Percentiles rank a stretch among this genome's conserved stretches.
phyloP scores from a whole-genome alignment of 192 early-diverging fungal genomes.

The Coemansia sp. region DNA sequence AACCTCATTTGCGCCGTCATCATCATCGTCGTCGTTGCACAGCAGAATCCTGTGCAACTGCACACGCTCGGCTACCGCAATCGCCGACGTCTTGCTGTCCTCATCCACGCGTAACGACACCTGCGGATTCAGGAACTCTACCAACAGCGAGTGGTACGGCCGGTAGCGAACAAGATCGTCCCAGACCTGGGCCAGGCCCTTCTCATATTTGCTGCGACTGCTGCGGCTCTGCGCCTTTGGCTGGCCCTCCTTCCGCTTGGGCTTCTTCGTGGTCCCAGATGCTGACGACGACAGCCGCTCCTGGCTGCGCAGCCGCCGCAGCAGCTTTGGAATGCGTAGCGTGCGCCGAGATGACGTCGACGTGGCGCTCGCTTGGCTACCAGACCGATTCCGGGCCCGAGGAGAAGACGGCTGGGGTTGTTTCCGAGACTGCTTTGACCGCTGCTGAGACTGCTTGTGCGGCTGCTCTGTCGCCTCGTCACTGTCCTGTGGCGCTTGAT shows the following conservation, averaged over 20 bases:
- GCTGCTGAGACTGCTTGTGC: background rate
- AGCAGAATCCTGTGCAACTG: slow-evolving; percentile 45
- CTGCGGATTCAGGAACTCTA: slow-evolving; percentile 57
- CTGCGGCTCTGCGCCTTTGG: background rate
- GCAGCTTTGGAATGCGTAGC: slow-evolving; percentile 26
- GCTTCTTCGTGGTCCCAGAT: background rate
- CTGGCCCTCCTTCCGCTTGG: background rate
- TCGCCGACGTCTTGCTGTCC: slow-evolving; percentile 36
- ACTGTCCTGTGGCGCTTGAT: background rate
- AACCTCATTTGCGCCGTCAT: background rate
- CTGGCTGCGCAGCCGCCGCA: slow-evolving; percentile 34
- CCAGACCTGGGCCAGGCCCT: slow-evolving; percentile 40
- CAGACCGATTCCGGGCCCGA: slow-evolving; percentile 3
- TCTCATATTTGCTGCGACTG: slow-evolving; percentile 42
- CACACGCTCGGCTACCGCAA: slow-evolving; percentile 46
- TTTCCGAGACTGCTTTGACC: background rate
- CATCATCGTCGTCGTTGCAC: slow-evolving; percentile 25
- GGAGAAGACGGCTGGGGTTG: background rate
- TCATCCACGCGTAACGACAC: slow-evolving; percentile 53
- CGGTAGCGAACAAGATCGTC: slow-evolving; percentile 48
- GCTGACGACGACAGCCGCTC: slow-evolving; percentile 12
- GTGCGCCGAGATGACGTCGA: slow-evolving; percentile 31
- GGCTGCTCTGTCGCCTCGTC: background rate
- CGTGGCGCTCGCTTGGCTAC: slow-evolving; percentile 21
- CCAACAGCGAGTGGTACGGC: slow-evolving; percentile 44